Conservation (phyloP, 306 rosid genomes). For the Lablab purpureus region DNA sequence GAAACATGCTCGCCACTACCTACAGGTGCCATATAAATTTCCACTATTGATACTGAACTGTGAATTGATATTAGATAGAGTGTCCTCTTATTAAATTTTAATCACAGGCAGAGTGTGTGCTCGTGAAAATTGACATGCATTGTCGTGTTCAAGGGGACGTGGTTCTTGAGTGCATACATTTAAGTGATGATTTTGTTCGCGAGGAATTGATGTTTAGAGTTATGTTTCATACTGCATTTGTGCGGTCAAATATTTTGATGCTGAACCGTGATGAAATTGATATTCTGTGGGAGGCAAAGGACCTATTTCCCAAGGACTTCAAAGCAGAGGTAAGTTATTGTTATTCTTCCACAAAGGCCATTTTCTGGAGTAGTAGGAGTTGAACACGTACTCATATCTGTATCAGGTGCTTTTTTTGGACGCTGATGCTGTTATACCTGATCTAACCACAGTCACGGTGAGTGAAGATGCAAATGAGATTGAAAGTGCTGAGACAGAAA, state of each 20-base stretch:
- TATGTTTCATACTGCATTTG: conserved; percentile 96
- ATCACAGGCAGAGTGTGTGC: conserved; percentile 91
- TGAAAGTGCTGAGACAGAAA: conserved; percentile 74
- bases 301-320: conserved; percentile 84
- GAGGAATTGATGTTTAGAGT: conserved; percentile 89
- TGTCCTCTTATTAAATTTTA: conserved; percentile 55
- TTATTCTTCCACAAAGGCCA: conserved; percentile 45
- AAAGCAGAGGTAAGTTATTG: conserved; percentile 84
- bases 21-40: conserved; percentile 73
- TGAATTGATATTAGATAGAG: conserved; percentile 43
- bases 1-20: conserved; percentile 67
- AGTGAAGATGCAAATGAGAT: conserved; percentile 72
- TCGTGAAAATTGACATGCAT: conserved; percentile 83
- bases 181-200: conserved; percentile 69
- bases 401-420: conserved; percentile 95
- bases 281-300: conserved; percentile 89
- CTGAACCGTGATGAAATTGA: conserved; percentile 89
- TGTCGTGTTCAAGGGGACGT: conserved; percentile 96
- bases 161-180: conserved; percentile 90
- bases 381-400: conserved; percentile 75
- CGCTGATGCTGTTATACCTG: conserved; percentile 86
- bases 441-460: conserved; percentile 66
- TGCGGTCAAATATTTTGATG: conserved; percentile 79
- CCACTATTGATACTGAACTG: conserved; percentile 44
- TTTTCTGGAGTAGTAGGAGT: conserved; percentile 60